Base-by-base conservation (phyloP, 495 filamentous ascomycete species). In the Hypoxylon fuscum region DNA sequence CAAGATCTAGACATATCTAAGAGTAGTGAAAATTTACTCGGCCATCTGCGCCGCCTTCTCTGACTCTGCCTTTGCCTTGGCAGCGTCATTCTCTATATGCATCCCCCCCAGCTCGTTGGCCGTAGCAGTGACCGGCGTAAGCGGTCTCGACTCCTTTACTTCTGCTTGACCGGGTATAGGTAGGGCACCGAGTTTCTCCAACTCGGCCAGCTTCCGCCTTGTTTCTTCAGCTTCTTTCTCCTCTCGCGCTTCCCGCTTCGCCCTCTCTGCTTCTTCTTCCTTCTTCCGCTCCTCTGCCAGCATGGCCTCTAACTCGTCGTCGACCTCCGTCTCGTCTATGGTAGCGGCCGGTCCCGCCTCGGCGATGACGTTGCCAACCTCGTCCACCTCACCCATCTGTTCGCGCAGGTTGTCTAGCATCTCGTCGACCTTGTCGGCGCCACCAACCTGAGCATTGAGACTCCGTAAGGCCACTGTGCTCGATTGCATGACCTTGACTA, bases 241-340 rank as follows among this genome's bases (percentile, higher is more conserved):
- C 17, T 73, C 35, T 15, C 55, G 34, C 12, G 57, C 68, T 34
- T 74, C 71, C 44, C 47, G 61, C 79, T 81, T 66, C 68, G 71
- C 52, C 73, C 75, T 45, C 60, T 83, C 80, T 40, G 74, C 72
- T 65, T 81, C 80, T 62, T 88, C 83, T 45, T 72, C 74, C 59
- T 79, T 83, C 70, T 79, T 74, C 71, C 75, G 79, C 74, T 92
- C 87, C 61, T 85, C 85, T 32, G 71, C 79, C 75, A 96, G 85
- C 77, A 98, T 68, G 8, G 81, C 87, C 64, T 90, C 87, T 22
- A 97, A 80, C 79, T 97, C 95, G 37, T 93, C 91, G 54, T 97
- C 93, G 48, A 97, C 86, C 72, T 95, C 93, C 14, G 68, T 77
- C 71, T 97, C 95, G 69, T 96, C 93, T 48, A 93, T 80, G 12